Conservation (phyloP, 306 rosid species). For the Cucurbita ficifolia region DNA sequence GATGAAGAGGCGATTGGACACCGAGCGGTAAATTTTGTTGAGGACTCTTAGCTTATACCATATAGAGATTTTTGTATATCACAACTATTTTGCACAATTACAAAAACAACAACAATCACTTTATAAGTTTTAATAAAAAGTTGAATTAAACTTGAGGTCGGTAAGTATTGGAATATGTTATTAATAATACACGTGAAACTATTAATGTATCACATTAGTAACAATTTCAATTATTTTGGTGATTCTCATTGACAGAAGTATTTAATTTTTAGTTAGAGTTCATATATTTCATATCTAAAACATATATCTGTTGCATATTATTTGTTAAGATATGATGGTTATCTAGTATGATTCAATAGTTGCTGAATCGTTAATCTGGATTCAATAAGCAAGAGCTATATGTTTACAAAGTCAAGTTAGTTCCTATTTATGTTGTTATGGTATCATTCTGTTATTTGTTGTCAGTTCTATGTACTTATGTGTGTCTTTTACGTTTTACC, state of each 20-base stretch:
- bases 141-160: not conserved
- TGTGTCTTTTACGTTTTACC: not conserved
- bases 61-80: not conserved
- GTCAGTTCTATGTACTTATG: not conserved
- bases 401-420: not conserved
- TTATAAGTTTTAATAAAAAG: not conserved
- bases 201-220: not conserved
- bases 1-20: slow-evolving; percentile 47
- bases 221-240: not conserved
- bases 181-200: not conserved
- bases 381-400: not conserved
- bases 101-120: not conserved
- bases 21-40: slow-evolving; percentile 43
- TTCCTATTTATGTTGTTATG: not conserved
- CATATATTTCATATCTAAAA: not conserved
- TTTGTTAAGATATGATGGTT: not conserved
- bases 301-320: not conserved
- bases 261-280: not conserved
- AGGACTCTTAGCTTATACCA: not conserved
- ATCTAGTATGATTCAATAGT: not conserved
- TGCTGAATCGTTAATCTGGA: not conserved
- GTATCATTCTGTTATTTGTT: not conserved
- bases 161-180: not conserved
- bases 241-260: not conserved
- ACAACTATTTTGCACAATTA: not conserved